A percentile compares a stretch with the other conserved stretches of the same genome.
Conservation (phyloP, 805 yeast species). For the Cyberlindnera petersonii region DNA sequence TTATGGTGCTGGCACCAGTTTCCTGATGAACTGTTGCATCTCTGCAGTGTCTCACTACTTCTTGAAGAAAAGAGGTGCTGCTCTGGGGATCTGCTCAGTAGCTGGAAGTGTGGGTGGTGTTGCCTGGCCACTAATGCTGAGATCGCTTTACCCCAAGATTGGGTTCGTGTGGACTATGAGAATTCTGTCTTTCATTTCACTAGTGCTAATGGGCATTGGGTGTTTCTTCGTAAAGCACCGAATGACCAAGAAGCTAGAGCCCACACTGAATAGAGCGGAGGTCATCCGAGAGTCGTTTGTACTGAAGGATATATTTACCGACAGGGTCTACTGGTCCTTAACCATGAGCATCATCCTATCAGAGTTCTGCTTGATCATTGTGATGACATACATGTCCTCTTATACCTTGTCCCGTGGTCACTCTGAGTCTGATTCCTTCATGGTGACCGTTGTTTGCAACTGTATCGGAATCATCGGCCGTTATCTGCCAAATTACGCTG, state of each 20-base stretch:
- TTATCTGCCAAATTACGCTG: constrained; percentile 36
- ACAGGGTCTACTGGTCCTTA: constrained; percentile 40
- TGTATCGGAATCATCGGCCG: constrained; percentile 42
- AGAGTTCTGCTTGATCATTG: constrained; percentile 34
- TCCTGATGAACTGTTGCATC: constrained; percentile 41
- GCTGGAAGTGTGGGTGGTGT: constrained; percentile 50
- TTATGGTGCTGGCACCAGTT: constrained; percentile 42
- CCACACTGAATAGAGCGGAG: constrained; percentile 2
- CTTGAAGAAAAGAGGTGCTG: constrained; percentile 36
- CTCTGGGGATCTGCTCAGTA: constrained; percentile 39
- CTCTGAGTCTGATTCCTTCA: constrained; percentile 36
- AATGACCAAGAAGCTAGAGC: constrained; percentile 15
- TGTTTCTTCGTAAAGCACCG: constrained; percentile 37
- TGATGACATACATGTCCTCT: constrained; percentile 47
- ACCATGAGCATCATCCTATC: constrained; percentile 27
- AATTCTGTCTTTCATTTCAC: constrained; percentile 40
- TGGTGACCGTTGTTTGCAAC: constrained; percentile 43
- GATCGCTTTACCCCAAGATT: constrained; percentile 32
- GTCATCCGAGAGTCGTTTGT: constrained; percentile 11
- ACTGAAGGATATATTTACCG: constrained; percentile 10
- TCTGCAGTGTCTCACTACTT: constrained; percentile 44
- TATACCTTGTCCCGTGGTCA: constrained; percentile 45
- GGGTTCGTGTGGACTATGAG: constrained; percentile 53
- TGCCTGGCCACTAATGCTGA: constrained; percentile 41
- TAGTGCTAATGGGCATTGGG: constrained; percentile 24